Conservation (phyloP, 1,284 basidiomycete genomes). For the Apiotrichum siamense region DNA sequence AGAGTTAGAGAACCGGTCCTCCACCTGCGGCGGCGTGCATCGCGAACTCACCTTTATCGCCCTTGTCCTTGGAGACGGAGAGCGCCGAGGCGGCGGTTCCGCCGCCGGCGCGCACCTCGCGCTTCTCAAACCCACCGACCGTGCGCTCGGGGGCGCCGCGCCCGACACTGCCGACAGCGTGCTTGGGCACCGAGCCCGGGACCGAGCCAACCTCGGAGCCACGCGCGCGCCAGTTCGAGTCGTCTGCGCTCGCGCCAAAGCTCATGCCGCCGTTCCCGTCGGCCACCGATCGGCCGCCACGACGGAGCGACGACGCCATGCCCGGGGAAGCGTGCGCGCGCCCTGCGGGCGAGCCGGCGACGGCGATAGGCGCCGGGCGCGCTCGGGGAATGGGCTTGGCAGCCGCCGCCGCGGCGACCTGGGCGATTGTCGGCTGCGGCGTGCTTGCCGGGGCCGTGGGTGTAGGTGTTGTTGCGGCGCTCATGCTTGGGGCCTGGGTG, state of each 20-base stretch:
- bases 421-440: background rate
- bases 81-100: slow-evolving; percentile 4
- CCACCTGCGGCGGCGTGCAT: too few species aligned
- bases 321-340: slow-evolving; percentile 3
- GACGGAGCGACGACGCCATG: slow-evolving; percentile 7
- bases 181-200: slow-evolving; percentile 5
- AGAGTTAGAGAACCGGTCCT: background rate
- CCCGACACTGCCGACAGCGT: too few species aligned
- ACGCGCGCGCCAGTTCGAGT: slow-evolving; percentile 29
- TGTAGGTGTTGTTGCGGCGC: too few species aligned
- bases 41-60: slow-evolving; percentile 10
- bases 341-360: slow-evolving; percentile 4
- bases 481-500: too few species aligned
- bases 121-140: slow-evolving; percentile 35
- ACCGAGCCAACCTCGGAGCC: background rate
- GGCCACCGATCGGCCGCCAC: slow-evolving; percentile 7
- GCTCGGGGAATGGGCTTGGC: slow-evolving; percentile 33
- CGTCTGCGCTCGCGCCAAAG: slow-evolving; percentile 10
- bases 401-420: slow-evolving; percentile 4
- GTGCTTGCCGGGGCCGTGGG: slow-evolving; percentile 15
- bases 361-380: slow-evolving; percentile 30
- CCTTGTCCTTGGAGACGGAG: slow-evolving; percentile 16
- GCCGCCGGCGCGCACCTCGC: slow-evolving; percentile 18
- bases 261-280: slow-evolving; percentile 10
- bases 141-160: slow-evolving; percentile 27